Evolutionary conservation across 306 rosid genomes (phyloP).

Genomic region (Mimosa bimucronata): DNA sequence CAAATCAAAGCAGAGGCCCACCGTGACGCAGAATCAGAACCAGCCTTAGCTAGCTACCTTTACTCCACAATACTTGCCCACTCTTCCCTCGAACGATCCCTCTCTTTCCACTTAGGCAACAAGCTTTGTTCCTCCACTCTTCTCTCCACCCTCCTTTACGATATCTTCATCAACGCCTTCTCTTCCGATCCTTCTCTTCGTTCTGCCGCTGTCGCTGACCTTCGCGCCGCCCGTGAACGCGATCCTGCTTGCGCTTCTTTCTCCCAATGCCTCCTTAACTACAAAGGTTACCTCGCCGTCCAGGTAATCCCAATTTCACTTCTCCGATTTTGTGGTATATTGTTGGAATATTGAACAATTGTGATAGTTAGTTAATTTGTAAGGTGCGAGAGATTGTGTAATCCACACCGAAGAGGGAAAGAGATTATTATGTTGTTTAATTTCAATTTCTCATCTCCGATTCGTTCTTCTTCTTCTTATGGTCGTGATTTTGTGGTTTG

Average conservation of each 20-base stretch:
- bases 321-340: background rate
- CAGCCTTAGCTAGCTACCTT: constrained; percentile 91
- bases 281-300: constrained; percentile 89
- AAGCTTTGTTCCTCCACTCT: constrained; percentile 94
- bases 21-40: constrained; percentile 88
- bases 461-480: background rate
- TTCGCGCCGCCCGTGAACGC: constrained; percentile 73
- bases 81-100: constrained; percentile 74
- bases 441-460: no score
- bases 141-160: constrained; percentile 89
- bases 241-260: constrained; percentile 90
- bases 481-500: no score
- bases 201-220: constrained; percentile 81
- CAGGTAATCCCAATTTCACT: constrained; percentile 66
- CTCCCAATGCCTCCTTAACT: constrained; percentile 93
- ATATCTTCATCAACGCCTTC: constrained; percentile 82
- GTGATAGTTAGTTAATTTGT: no score
- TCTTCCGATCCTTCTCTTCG: constrained; percentile 60
- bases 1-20: constrained; percentile 88
- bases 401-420: no score
- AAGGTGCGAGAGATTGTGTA: no score
- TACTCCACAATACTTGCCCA: constrained; percentile 91
- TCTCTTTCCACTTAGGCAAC: constrained; percentile 87
- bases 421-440: no score
- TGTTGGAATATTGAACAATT: no score